Conservation (phyloP, 257 asterid genomes). For the Striga asiatica region DNA sequence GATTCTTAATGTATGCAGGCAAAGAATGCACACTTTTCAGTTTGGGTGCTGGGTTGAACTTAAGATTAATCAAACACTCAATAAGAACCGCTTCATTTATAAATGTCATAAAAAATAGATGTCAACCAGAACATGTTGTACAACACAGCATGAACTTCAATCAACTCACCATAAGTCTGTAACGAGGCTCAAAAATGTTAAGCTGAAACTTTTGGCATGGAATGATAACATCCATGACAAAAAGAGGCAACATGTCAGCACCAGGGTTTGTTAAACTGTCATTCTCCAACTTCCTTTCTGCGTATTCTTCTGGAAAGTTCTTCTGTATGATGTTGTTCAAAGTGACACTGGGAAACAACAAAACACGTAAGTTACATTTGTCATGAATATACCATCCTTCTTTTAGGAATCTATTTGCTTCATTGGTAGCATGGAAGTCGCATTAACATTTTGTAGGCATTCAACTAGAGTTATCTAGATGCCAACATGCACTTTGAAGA, state of each 20-base stretch:
- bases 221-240: slow-evolving; percentile 90
- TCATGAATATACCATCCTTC: slow-evolving; percentile 3
- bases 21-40: background rate
- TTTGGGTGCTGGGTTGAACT: background rate
- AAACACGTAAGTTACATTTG: slow-evolving; percentile 12
- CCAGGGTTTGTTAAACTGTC: slow-evolving; percentile 58
- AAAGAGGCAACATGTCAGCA: slow-evolving; percentile 82
- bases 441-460: background rate
- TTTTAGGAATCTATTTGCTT: too few relatives aligned
- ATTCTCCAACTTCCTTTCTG: slow-evolving; percentile 76
- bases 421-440: background rate
- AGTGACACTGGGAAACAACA: slow-evolving; percentile 62
- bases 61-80: background rate
- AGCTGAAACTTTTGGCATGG: slow-evolving; percentile 96
- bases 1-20: background rate
- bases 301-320: slow-evolving; percentile 84
- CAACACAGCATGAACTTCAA: background rate
- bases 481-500: background rate
- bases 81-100: too few relatives aligned
- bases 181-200: slow-evolving; percentile 97
- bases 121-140: background rate
- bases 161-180: slow-evolving; percentile 88
- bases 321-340: slow-evolving; percentile 83
- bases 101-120: too few relatives aligned
- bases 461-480: slow-evolving; percentile 1